A percentile compares a stretch with the other conserved stretches of the same genome.
These are phyloP conservation scores for Volvariella surrecta DNA, from an alignment of 1,284 basidiomycete genomes.

Conservation along the genomic window DNA sequence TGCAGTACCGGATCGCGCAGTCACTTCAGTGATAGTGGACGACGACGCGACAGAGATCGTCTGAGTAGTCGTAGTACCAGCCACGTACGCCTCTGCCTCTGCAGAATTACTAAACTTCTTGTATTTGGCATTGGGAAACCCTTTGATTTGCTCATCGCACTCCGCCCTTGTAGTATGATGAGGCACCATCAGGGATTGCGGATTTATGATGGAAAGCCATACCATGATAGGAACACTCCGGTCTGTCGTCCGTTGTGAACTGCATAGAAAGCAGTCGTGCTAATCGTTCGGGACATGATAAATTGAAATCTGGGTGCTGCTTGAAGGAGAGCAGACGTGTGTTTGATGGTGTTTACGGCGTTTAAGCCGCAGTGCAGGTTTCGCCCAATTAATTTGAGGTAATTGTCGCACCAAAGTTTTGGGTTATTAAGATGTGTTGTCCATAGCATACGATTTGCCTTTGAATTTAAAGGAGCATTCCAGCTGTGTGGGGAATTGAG, in stretches of 20 bases:
- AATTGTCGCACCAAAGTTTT: too few relatives aligned
- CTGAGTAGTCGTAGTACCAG: conserved; percentile 6
- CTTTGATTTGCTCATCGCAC: conserved; percentile 49
- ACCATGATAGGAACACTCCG: conserved; percentile 29
- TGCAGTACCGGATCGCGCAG: too few relatives aligned
- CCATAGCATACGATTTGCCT: too few relatives aligned
- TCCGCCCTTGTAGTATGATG: conserved; percentile 35
- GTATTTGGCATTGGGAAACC: conserved; percentile 46
- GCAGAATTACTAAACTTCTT: conserved; percentile 49
- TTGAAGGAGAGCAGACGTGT: too few relatives aligned
- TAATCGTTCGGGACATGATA: conserved; percentile 1
- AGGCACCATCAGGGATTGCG: background rate
- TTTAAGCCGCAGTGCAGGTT: too few relatives aligned
- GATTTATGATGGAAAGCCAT: conserved; percentile 7
- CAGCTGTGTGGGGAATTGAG: too few relatives aligned
- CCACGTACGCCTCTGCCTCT: conserved; percentile 41
- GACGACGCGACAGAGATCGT: conserved; percentile 4
- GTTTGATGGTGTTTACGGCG: too few relatives aligned
- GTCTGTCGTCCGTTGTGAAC: conserved; percentile 23
- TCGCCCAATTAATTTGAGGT: too few relatives aligned
- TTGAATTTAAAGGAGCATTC: too few relatives aligned
- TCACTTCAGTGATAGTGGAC: too few relatives aligned
- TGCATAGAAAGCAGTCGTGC: conserved; percentile 26
- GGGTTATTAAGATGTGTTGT: too few relatives aligned
- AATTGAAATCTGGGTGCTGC: too few relatives aligned